Conservation (phyloP, 1,139 yeast species). For the Scheffersomyces insectosa region DNA sequence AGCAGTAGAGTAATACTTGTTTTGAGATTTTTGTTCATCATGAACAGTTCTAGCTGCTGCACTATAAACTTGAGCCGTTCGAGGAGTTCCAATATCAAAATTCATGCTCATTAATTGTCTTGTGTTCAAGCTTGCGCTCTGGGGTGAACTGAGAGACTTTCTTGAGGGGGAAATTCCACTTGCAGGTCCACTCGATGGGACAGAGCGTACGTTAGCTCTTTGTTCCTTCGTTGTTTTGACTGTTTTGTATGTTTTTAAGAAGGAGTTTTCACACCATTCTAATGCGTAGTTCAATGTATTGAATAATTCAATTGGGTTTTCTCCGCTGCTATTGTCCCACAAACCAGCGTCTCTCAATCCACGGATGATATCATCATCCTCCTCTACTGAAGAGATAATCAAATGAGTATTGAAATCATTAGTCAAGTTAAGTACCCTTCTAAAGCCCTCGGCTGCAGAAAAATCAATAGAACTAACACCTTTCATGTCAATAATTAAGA, state of each 20-base stretch:
- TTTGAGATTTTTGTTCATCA: slow-evolving; percentile 40
- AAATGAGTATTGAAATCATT: slow-evolving; percentile 70
- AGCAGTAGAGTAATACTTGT: slow-evolving; percentile 24
- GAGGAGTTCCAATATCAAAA: slow-evolving; percentile 54
- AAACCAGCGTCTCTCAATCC: slow-evolving; percentile 74
- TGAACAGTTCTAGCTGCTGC: slow-evolving; percentile 61
- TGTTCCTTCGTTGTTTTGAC: slow-evolving; percentile 24
- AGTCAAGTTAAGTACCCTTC: slow-evolving; percentile 78
- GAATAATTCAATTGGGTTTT: slow-evolving; percentile 57
- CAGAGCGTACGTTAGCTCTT: slow-evolving; percentile 12
- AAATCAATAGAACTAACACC: slow-evolving; percentile 84
- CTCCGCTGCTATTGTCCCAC: slow-evolving; percentile 49
- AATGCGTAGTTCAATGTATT: slow-evolving; percentile 81
- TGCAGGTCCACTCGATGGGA: slow-evolving; percentile 3
- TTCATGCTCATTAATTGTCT: slow-evolving; percentile 15
- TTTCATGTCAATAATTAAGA: slow-evolving; percentile 80
- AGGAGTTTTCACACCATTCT: slow-evolving; percentile 96
- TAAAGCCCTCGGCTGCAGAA: slow-evolving; percentile 95
- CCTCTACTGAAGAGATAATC: slow-evolving; percentile 73
- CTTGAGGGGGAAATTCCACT: slow-evolving; percentile 8
- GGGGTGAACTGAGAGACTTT: slow-evolving; percentile 7
- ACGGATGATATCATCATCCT: slow-evolving; percentile 59
- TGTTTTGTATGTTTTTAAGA: slow-evolving; percentile 63
- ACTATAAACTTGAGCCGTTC: slow-evolving; percentile 59
- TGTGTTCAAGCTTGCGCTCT: slow-evolving; percentile 1